Conservation (phyloP, 257 asterid species). For the Eucommia ulmoides region DNA sequence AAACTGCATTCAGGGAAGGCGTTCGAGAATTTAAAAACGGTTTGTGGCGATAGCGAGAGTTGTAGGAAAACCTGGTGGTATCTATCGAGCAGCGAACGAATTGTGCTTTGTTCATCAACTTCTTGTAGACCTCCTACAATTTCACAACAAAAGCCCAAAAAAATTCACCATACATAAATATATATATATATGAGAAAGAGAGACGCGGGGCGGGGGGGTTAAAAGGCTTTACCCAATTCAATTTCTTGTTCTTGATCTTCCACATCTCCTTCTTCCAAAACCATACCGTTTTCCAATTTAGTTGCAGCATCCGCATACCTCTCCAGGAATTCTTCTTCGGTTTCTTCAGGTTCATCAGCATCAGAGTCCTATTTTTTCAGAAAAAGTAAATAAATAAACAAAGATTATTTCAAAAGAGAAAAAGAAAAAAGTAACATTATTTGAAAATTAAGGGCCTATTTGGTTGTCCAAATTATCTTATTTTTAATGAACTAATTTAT, state of each 20-base stretch:
- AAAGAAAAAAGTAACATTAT: no score
- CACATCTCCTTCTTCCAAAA: constrained; percentile 28
- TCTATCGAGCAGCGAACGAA: no score
- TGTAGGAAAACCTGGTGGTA: no score
- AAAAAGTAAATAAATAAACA: no score
- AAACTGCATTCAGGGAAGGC: no score
- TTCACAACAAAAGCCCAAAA: neutral
- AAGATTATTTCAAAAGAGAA: neutral
- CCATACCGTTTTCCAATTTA: constrained; percentile 21
- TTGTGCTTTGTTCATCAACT: no score
- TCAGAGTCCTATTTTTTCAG: constrained; percentile 43
- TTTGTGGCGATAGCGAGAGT: no score
- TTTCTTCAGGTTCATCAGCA: constrained; percentile 28
- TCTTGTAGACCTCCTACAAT: constrained; percentile 18
- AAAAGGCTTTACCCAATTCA: constrained; percentile 21
- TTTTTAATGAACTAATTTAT: no score
- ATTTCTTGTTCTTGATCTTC: constrained; percentile 27
- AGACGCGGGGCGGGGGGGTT: neutral
- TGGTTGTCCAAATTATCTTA: no score
- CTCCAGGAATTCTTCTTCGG: constrained; percentile 32
- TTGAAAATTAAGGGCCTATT: no score
- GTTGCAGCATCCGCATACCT: constrained; percentile 25
- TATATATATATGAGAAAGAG: neutral
- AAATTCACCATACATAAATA: neutral
- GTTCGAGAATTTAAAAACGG: no score